Conservation (phyloP, 164 flowering plant species). For the Platanus orientalis region DNA sequence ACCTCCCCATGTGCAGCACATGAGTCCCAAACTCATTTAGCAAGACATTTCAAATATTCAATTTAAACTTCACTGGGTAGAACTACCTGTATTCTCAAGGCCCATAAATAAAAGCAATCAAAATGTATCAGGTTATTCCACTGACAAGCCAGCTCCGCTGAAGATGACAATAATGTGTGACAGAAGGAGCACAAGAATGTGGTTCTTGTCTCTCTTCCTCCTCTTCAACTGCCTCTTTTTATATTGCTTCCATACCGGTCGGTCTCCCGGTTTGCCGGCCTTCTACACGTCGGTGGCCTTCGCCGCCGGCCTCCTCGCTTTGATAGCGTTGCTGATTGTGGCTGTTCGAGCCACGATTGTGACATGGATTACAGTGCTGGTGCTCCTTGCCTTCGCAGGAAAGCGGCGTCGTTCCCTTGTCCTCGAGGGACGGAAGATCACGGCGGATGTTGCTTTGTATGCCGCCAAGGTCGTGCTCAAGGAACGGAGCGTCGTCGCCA, state of each 20-base stretch:
- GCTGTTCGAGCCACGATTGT: conserved; percentile 59
- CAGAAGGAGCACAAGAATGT: too few species aligned
- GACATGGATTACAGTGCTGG: conserved; percentile 71
- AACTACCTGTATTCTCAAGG: too few species aligned
- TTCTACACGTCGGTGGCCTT: conserved; percentile 18
- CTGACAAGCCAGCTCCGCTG: too few species aligned
- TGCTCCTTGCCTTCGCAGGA: conserved; percentile 63
- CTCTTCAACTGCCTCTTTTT: too few species aligned
- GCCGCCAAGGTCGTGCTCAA: conserved; percentile 33
- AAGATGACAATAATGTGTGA: too few species aligned
- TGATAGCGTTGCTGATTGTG: conserved; percentile 31
- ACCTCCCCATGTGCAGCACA: too few species aligned
- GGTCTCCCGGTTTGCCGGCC: conserved; percentile 23
- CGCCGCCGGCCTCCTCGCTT: conserved; percentile 18
- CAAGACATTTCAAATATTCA: too few species aligned
- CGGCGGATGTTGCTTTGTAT: conserved; percentile 45
- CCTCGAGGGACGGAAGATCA: conserved; percentile 53
- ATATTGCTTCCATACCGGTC: too few species aligned
- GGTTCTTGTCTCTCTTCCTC: conserved; percentile 15
- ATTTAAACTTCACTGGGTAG: too few species aligned
- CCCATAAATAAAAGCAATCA: too few species aligned
- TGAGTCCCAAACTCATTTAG: too few species aligned
- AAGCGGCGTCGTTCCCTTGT: conserved; percentile 54
- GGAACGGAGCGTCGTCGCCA: conserved; percentile 33
- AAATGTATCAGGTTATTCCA: too few species aligned